Conservation (phyloP, 108 stramenopile species). For the Parietichytrium sp. region DNA sequence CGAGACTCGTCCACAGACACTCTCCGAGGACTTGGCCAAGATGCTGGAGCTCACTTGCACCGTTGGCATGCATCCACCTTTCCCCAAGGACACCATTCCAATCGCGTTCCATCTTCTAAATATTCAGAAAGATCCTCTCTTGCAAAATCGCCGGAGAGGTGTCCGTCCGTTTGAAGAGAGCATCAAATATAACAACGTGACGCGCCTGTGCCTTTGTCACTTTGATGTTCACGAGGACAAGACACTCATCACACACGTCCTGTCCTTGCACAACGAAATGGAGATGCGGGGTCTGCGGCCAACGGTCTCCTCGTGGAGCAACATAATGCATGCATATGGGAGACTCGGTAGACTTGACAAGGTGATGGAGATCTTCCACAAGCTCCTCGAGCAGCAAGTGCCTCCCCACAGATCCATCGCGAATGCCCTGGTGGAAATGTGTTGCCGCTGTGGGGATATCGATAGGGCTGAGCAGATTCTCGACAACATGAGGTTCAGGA, state of each 20-base stretch:
- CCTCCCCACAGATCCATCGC: background rate
- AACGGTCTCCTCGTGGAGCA: background rate
- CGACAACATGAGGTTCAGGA: background rate
- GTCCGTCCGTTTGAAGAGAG: too few relatives aligned
- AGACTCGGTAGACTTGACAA: background rate
- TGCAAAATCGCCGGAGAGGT: background rate
- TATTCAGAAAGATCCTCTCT: background rate
- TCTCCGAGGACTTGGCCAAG: background rate
- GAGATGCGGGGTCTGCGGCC: background rate
- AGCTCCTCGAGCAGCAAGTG: background rate
- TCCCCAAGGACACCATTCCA: background rate
- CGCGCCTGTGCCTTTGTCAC: background rate
- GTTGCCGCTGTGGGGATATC: background rate
- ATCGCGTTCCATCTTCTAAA: background rate
- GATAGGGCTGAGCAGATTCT: constrained; percentile 15
- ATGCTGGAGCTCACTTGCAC: background rate
- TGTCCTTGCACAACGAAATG: background rate
- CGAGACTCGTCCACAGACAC: background rate
- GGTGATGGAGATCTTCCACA: background rate
- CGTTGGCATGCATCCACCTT: background rate
- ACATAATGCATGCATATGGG: background rate
- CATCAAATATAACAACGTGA: background rate
- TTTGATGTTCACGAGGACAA: constrained; percentile 1
- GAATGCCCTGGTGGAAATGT: background rate
- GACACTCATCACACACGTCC: background rate